Base-by-base conservation (phyloP, 768 basidiomycete genomes). In the Lactifluus subvellereus region DNA sequence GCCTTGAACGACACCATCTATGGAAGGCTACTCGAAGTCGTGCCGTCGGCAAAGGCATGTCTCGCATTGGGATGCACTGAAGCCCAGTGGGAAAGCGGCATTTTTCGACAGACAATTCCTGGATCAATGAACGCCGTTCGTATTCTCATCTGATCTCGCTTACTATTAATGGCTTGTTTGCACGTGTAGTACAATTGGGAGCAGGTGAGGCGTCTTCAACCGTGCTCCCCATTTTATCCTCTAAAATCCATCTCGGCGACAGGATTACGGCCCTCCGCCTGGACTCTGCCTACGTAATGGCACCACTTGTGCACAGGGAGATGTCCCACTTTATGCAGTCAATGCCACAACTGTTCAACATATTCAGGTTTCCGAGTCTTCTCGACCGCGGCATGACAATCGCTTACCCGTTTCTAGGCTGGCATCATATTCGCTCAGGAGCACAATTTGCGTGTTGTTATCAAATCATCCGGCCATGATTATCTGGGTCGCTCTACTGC, bases 291-390 rank as follows among this genome's bases (percentile, higher is more conserved):
- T 67, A 6, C 47, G 33, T 4, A 67, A 67, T 56, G 40, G 54
- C 9, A 65, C 56, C 13, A 52, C 40, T 18, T 67, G 66, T 57
- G 51, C 49, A 4, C 66, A 67, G 32, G 66, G 59, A 27, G 33
- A 48, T 22, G 66, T 67, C 16, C 64, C 66, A 6, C 47, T 67
- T 22, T 67, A 54, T 2, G 66, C 66, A 11, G 56, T 67, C 27
- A 67, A 67, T 48, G 66, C 66, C 38, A 67, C 66, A 35, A 18
- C 27, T 2, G 27, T 27, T 27, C 27, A 27, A 3, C 27, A 27
- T 27, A 27, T 27, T 27, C 27, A 27, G 11, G 14, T 42, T 16
- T 42, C 8, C 40, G 40, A 14, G 11, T 11, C 14, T 42, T 42
- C 11, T 42, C 4, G 1, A 8, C 5, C 37, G 37, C 40, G 10